A percentile compares a stretch with the other conserved stretches of the same genome.
Conservation (phyloP, 2,329 filamentous ascomycete species). For the Penicillium paneum region DNA sequence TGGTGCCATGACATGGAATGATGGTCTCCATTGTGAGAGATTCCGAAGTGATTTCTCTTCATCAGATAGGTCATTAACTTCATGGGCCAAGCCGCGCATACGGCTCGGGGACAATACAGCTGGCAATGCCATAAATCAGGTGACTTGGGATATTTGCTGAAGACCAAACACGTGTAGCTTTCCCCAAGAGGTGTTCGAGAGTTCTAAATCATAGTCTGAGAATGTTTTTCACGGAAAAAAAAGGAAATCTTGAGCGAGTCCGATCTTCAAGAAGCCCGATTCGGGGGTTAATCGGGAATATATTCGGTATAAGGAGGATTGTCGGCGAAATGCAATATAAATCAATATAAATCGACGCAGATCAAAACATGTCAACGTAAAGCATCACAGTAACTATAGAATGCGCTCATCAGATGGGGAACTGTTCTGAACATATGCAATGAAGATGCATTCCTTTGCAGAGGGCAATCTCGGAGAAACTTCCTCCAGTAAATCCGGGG, state of each 20-base stretch:
- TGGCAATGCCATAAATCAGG: no score
- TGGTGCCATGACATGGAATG: slow-evolving; percentile 39
- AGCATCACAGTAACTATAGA: not conserved
- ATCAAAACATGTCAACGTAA: no score
- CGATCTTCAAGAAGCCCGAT: not conserved
- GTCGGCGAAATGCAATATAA: slow-evolving; percentile 18
- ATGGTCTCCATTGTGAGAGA: slow-evolving; percentile 23
- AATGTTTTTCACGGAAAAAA: no score
- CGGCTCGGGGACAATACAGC: no score
- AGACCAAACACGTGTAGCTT: not conserved
- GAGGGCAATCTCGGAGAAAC: slow-evolving; percentile 22
- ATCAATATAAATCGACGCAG: no score
- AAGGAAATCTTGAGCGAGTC: not conserved
- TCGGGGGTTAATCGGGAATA: slow-evolving; percentile 17
- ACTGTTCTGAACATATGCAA: not conserved
- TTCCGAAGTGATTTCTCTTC: not conserved
- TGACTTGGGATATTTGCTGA: no score
- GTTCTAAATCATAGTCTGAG: not conserved
- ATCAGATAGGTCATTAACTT: not conserved
- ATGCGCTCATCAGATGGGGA: not conserved
- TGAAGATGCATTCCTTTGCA: not conserved
- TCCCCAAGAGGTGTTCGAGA: not conserved
- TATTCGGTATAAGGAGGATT: slow-evolving; percentile 16
- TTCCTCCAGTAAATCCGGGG: slow-evolving; percentile 1
- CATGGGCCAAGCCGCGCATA: no score